Evolutionary conservation across 495 filamentous ascomycete species (phyloP).

Genomic region (Hypoxylon trugodes): DNA sequence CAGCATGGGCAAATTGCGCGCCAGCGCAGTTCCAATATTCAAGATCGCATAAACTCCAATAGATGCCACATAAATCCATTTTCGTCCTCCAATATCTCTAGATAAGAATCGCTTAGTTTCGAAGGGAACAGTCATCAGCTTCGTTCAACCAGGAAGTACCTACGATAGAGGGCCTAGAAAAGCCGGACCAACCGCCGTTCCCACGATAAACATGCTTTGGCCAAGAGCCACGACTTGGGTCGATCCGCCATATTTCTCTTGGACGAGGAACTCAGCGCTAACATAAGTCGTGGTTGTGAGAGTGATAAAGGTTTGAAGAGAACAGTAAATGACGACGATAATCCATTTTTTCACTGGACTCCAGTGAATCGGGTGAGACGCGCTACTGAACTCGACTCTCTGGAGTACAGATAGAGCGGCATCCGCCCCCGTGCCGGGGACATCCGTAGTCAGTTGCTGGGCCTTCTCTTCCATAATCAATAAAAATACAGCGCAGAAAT

Average conservation of each 20-base stretch:
- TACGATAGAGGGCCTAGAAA: constrained; percentile 44
- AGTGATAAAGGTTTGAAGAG: constrained; percentile 46
- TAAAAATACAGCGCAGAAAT: background rate
- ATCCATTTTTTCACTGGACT: constrained; percentile 45
- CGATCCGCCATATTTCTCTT: constrained; percentile 44
- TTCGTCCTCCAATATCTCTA: constrained; percentile 50
- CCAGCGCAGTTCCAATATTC: constrained; percentile 48
- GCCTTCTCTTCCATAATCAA: constrained; percentile 30
- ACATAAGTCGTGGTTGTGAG: constrained; percentile 48
- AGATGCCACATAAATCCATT: constrained; percentile 50
- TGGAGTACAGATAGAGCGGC: constrained; percentile 38
- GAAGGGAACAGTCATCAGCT: background rate
- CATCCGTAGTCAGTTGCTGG: background rate
- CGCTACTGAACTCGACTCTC: constrained; percentile 37
- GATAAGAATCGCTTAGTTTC: constrained; percentile 14
- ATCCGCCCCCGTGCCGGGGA: constrained; percentile 18
- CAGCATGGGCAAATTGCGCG: constrained; percentile 49
- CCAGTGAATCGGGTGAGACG: constrained; percentile 50
- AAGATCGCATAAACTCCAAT: constrained; percentile 45
- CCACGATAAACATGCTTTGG: constrained; percentile 43
- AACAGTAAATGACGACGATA: constrained; percentile 44
- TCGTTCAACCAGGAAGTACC: constrained; percentile 1
- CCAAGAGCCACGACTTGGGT: constrained; percentile 42
- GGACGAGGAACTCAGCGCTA: constrained; percentile 43
- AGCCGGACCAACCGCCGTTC: constrained; percentile 41